phyloP scores from a whole-genome alignment of 768 basidiomycete genomes.

The Mycena indigotica region DNA sequence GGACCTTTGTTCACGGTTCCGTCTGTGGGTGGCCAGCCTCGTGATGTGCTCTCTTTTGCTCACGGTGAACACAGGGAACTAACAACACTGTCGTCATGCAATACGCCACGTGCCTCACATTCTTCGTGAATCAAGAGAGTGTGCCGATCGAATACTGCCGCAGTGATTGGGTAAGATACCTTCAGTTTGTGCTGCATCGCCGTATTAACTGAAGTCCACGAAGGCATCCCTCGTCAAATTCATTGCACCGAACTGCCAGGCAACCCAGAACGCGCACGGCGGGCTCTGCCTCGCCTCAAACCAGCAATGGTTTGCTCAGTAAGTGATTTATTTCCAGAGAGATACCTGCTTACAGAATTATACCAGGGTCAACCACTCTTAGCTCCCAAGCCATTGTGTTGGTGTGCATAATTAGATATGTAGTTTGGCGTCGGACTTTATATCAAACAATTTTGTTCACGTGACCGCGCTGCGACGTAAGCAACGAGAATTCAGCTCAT shows the following conservation, averaged over 20 bases:
- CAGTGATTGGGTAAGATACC: constrained; percentile 43
- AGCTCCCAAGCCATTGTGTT: no score
- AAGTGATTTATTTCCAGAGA: no score
- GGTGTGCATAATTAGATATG: no score
- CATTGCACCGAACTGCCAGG: constrained; percentile 49
- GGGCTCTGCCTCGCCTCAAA: constrained; percentile 50
- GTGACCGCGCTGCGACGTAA: no score
- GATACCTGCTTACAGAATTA: no score
- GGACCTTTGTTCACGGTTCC: constrained; percentile 36
- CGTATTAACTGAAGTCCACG: not conserved
- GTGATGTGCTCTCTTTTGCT: not conserved
- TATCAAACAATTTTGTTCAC: no score
- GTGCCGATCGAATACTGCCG: constrained; percentile 46
- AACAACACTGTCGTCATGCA: constrained; percentile 44
- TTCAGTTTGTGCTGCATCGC: constrained; percentile 15
- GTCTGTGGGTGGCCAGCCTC: constrained; percentile 25
- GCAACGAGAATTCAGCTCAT: no score
- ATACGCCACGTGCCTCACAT: constrained; percentile 45
- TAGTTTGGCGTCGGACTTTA: no score
- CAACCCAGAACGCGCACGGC: constrained; percentile 52
- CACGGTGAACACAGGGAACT: constrained; percentile 20
- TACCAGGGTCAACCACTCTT: no score
- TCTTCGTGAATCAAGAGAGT: constrained; percentile 51
- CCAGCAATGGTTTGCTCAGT: constrained; percentile 54
- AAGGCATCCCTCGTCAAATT: constrained; percentile 43